Percentiles rank a stretch among this genome's conserved stretches.
Conservation (phyloP, 1,284 basidiomycete genomes). For the Cronartium ribicola region DNA sequence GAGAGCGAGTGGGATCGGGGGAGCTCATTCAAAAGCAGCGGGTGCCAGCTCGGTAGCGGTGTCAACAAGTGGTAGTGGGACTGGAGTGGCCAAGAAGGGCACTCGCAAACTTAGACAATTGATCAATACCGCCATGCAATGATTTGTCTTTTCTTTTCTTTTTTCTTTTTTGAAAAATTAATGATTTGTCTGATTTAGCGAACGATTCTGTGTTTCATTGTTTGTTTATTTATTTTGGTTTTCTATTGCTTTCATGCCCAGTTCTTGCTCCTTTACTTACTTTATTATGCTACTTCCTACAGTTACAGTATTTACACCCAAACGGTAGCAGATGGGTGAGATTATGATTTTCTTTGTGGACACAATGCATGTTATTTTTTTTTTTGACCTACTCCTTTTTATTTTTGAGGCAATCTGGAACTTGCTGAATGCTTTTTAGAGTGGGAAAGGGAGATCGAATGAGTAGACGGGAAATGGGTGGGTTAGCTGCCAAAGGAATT, state of each 20-base stretch:
- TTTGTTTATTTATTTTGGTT: neutral
- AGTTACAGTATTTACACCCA: no score
- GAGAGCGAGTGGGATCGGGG: neutral
- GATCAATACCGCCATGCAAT: slow-evolving; percentile 27
- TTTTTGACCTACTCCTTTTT: neutral
- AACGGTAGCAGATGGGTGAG: no score
- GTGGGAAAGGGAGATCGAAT: no score
- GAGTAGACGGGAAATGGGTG: no score
- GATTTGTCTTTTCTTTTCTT: neutral
- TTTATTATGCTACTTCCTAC: neutral
- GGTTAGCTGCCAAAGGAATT: no score
- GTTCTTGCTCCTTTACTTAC: neutral
- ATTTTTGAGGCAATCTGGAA: neutral
- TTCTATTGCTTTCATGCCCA: neutral
- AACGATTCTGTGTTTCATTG: neutral
- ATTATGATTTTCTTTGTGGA: neutral
- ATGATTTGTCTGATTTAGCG: neutral
- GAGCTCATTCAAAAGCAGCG: neutral
- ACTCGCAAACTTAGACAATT: slow-evolving; percentile 39
- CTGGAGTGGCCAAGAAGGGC: slow-evolving; percentile 28
- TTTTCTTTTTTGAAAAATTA: neutral
- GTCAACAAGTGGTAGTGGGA: neutral
- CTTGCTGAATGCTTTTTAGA: no score
- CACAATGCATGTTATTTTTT: neutral
- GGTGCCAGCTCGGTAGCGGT: neutral